Percentiles rank a stretch among this genome's conserved stretches.
Conservation (phyloP, 768 basidiomycete species). For the Lactarius quietus region DNA sequence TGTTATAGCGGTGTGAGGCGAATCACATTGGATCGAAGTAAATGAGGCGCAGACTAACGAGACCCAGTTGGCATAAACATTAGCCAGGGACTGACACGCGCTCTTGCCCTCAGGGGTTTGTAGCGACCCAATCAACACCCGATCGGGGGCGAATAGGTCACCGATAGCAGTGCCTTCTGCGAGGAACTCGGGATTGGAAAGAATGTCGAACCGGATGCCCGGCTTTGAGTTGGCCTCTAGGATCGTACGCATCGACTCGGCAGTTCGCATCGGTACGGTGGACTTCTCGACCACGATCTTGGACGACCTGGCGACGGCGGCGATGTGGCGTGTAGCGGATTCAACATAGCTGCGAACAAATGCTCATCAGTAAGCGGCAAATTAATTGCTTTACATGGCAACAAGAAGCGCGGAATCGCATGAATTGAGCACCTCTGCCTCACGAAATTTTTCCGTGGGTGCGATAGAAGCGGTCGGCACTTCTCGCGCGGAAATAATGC, state of each 20-base stretch:
- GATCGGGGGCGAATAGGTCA: constrained; percentile 88
- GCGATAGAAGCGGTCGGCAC: not conserved
- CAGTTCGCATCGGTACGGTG: constrained; percentile 97
- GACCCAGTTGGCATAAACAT: constrained; percentile 97
- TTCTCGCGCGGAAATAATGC: not conserved
- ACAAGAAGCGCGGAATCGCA: not conserved
- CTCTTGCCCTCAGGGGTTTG: constrained; percentile 80
- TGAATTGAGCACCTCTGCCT: not conserved
- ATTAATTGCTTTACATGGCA: not conserved
- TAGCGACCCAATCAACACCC: constrained; percentile 95
- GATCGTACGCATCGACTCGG: constrained; percentile 99
- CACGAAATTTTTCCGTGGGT: not conserved
- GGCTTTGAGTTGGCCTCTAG: constrained; percentile 97
- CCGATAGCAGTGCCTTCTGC: constrained; percentile 96
- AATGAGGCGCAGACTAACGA: constrained; percentile 51
- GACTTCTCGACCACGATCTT: constrained; percentile 99
- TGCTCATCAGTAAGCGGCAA: constrained; percentile 12
- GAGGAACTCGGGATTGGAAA: constrained; percentile 99
- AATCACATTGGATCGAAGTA: not conserved
- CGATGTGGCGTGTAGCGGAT: constrained; percentile 93
- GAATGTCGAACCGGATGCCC: constrained; percentile 90
- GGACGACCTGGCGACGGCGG: constrained; percentile 79
- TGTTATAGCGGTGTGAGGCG: constrained; percentile 30
- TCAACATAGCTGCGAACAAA: constrained; percentile 78
- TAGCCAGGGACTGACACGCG: constrained; percentile 71